phyloP scores from a whole-genome alignment of 2,329 filamentous ascomycete genomes.

The Alternaria brassicae region DNA sequence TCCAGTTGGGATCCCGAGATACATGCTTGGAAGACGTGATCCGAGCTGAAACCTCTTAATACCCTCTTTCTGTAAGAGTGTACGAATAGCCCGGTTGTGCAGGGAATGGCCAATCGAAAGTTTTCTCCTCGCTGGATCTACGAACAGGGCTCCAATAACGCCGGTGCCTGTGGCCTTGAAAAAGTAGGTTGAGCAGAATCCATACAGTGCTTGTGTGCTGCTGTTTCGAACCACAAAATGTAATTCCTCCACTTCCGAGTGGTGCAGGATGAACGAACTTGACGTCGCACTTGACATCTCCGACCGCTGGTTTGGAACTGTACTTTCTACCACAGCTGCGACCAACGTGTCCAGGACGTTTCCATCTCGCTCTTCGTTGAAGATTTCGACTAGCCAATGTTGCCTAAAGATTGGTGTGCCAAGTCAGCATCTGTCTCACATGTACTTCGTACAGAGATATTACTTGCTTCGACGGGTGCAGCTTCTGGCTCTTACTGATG shows the following conservation, averaged over 20 bases:
- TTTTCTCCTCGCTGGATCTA: constrained; percentile 84
- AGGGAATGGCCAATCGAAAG: constrained; percentile 90
- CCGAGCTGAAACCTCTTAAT: constrained; percentile 85
- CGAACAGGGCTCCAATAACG: constrained; percentile 84
- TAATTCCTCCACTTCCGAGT: constrained; percentile 74
- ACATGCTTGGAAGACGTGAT: constrained; percentile 81
- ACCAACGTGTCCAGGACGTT: constrained; percentile 78
- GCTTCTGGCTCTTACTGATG: constrained; percentile 58
- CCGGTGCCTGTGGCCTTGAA: constrained; percentile 73
- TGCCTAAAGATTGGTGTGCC: constrained; percentile 54
- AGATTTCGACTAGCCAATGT: constrained; percentile 92
- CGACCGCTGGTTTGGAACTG: constrained; percentile 70
- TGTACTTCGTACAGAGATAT: neutral
- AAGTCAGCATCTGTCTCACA: neutral
- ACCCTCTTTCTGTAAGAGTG: constrained; percentile 72
- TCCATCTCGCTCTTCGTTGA: constrained; percentile 79
- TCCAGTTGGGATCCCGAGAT: constrained; percentile 79
- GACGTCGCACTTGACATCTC: constrained; percentile 74
- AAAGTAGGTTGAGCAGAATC: constrained; percentile 90
- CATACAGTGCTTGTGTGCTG: constrained; percentile 88
- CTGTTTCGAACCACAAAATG: constrained; percentile 95
- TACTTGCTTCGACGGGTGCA: constrained; percentile 58
- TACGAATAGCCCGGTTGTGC: constrained; percentile 82
- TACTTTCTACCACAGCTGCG: constrained; percentile 70
- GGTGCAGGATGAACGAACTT: constrained; percentile 76